A percentile compares a stretch with the other conserved stretches of the same genome.
Evolutionary conservation across 805 yeast species (phyloP).

Genomic region (Lipomyces yamanashiensis): DNA sequence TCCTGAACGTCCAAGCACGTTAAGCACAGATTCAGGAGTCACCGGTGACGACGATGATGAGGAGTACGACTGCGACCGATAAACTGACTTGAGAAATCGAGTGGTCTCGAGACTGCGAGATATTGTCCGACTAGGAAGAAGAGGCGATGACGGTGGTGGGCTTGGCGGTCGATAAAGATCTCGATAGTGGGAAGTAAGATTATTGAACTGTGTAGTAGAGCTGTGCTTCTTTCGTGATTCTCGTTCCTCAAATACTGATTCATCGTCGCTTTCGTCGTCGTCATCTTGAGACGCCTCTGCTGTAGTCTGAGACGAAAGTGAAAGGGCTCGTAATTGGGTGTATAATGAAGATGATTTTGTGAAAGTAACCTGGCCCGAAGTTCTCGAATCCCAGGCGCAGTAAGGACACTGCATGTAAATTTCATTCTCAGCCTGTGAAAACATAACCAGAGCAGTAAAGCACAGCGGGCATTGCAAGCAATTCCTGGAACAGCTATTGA

Average conservation of each 20-base stretch:
- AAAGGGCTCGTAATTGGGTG: slow-evolving; percentile 18
- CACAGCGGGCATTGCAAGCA: slow-evolving; percentile 47
- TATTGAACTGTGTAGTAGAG: slow-evolving; percentile 3
- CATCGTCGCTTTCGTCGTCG: background rate
- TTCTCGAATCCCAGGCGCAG: slow-evolving; percentile 32
- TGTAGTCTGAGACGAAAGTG: background rate
- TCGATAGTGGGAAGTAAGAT: background rate
- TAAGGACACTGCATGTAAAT: slow-evolving; percentile 30
- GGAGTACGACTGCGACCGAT: slow-evolving; percentile 5
- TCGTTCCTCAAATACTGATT: slow-evolving; percentile 1
- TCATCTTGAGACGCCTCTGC: background rate
- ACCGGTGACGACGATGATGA: slow-evolving; percentile 2
- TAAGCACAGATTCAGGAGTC: slow-evolving; percentile 17
- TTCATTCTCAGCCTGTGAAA: slow-evolving; percentile 2
- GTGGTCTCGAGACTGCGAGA: slow-evolving; percentile 31
- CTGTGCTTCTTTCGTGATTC: background rate
- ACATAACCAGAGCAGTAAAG: slow-evolving; percentile 30
- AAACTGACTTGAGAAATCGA: slow-evolving; percentile 22
- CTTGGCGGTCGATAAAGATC: background rate
- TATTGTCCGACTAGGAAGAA: background rate
- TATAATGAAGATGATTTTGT: slow-evolving; percentile 20
- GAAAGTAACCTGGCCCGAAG: slow-evolving; percentile 8
- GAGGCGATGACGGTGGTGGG: slow-evolving; percentile 4
- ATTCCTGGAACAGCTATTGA: slow-evolving; percentile 42
- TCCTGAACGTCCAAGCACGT: slow-evolving; percentile 22